Conservation (phyloP, 495 filamentous ascomycete genomes). For the Penicillium alfredii region DNA sequence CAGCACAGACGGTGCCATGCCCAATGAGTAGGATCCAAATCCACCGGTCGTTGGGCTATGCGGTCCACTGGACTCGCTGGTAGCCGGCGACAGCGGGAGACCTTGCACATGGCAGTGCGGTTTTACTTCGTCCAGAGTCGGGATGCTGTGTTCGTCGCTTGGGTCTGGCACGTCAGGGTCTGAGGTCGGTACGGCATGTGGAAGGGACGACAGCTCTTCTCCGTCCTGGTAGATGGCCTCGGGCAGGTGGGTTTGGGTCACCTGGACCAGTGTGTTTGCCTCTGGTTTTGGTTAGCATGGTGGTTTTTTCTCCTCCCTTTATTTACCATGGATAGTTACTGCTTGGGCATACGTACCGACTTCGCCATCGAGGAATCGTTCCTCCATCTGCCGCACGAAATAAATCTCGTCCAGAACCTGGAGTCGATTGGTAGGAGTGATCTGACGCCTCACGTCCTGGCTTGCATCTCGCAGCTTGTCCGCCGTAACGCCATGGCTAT, state of each 20-base stretch:
- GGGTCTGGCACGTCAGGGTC: no score
- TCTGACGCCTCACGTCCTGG: constrained; percentile 37
- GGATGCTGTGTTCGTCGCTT: no score
- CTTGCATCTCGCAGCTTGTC: constrained; percentile 40
- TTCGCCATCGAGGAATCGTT: constrained; percentile 52
- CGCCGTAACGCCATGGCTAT: constrained; percentile 37
- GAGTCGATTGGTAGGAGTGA: constrained; percentile 28
- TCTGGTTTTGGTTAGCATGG: constrained; percentile 15
- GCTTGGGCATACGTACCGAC: constrained; percentile 45
- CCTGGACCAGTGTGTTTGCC: constrained; percentile 16
- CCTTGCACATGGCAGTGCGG: constrained; percentile 2
- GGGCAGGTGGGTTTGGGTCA: constrained; percentile 20
- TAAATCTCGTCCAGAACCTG: constrained; percentile 59
- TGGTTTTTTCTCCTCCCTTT: no score
- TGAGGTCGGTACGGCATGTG: constrained; percentile 7
- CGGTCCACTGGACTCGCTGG: constrained; percentile 22
- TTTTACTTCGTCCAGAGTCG: no score
- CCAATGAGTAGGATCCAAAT: constrained; percentile 10
- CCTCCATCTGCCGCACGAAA: constrained; percentile 58
- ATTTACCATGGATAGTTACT: not conserved
- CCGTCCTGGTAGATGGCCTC: constrained; percentile 12
- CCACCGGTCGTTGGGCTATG: constrained; percentile 13
- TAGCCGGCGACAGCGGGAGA: constrained; percentile 16
- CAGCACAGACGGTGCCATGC: constrained; percentile 7
- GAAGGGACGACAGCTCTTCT: constrained; percentile 5